Evolutionary conservation across 371 early-diverging fungal genomes (phyloP).

Genomic region (Haplosporangium sp.): DNA sequence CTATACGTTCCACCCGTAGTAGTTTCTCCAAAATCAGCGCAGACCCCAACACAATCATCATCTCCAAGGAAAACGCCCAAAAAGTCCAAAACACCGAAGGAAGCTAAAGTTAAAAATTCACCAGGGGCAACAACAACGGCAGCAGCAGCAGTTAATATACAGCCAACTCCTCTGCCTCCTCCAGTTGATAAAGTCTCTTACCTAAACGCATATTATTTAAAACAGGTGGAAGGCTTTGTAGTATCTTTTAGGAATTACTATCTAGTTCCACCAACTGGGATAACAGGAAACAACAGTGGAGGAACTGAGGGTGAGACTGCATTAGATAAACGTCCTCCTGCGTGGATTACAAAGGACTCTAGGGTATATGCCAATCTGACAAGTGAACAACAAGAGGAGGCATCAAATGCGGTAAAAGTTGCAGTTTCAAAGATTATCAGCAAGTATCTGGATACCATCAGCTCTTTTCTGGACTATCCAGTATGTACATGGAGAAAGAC

Average conservation of each 20-base stretch:
- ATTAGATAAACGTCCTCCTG: slow-evolving; percentile 15
- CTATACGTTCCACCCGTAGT: slow-evolving; percentile 20
- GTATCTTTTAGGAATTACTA: slow-evolving; percentile 44
- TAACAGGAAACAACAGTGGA: not conserved
- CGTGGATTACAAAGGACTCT: slow-evolving; percentile 36
- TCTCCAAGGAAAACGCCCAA: slow-evolving; percentile 25
- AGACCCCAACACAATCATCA: slow-evolving; percentile 9
- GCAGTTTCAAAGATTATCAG: slow-evolving; percentile 25
- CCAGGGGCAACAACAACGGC: no score
- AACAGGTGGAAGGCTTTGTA: slow-evolving; percentile 42
- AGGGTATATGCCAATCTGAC: slow-evolving; percentile 32
- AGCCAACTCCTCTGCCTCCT: not conserved
- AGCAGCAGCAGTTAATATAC: not conserved
- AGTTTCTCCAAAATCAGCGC: slow-evolving; percentile 22
- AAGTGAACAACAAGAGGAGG: slow-evolving; percentile 24
- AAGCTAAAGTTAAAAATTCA: slow-evolving; percentile 4
- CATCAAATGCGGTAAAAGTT: slow-evolving; percentile 31
- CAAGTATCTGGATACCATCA: slow-evolving; percentile 38
- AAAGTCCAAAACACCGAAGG: slow-evolving; percentile 18
- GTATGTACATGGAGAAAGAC: slow-evolving; percentile 15
- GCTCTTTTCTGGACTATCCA: slow-evolving; percentile 50
- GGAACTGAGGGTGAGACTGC: not conserved
- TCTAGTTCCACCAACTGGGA: slow-evolving; percentile 13
- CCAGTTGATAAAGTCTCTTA: slow-evolving; percentile 42
- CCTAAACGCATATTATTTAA: slow-evolving; percentile 36